Base-by-base conservation (phyloP, 441 rosid genomes). In the Heliophila coronopifolia region DNA sequence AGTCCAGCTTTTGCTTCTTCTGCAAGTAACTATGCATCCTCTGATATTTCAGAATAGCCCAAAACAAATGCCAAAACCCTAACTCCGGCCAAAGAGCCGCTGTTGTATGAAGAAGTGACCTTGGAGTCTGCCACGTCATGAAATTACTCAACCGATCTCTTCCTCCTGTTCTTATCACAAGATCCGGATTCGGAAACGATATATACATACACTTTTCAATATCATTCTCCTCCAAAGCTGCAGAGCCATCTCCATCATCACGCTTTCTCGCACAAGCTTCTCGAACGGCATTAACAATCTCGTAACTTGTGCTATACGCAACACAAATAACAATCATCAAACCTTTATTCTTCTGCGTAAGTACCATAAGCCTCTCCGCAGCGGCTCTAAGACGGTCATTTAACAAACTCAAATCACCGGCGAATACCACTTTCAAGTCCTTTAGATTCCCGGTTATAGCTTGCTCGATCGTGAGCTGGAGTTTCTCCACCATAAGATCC, bases 81-180 rank as follows among this genome's bases (percentile, higher is more conserved):
- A 72, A 58, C 56, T 77, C 77, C 4, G 82, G 78, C 78, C 77
- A 73, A 44, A 72, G 75, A 13, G 50, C 64, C 8, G 42, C 51
- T n/a, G 81, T 68, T 13, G 62, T 16, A 38, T 67, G 72, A 46
- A 75, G 71, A 6, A 58, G 61, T 4, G 75, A 63, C 31, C 33
- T 46, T 6, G 58, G 18, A 10, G 72, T 70, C 38, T 76, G 82
- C 81, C 80, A 78, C 4, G 71, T 53, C 48, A 72, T 60, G 66
- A 75, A 76, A 59, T 72, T 70, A 67, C 78, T 78, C 27, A 70
- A 61, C 31, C 78, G 27, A 11, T 67, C 63, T 60, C 43, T 67
- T 0, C 80, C 82, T 0, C 66, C 70, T 13, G 73, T 66, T 38
- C 72, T 56, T 32, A 74, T 50, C 10, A 78, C 24, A 43, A 71